Evolutionary conservation across 163 green algal species (phyloP).

Genomic region (Prototheca wickerhamii): DNA sequence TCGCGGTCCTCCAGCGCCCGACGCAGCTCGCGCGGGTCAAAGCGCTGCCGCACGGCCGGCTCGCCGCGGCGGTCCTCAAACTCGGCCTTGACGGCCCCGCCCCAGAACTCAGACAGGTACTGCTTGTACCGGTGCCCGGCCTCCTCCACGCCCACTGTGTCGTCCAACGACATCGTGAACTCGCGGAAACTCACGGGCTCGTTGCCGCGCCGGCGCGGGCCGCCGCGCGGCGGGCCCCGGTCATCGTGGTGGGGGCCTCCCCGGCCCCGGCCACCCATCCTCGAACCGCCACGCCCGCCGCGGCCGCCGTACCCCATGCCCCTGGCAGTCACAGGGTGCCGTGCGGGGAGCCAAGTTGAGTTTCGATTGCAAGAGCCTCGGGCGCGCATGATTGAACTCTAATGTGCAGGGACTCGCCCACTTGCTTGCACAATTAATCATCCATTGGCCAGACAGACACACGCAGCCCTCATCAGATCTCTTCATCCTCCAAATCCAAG

Average conservation of each 20-base stretch:
- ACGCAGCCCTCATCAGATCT: no score
- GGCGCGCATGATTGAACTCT: no score
- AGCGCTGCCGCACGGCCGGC: slow-evolving; percentile 36
- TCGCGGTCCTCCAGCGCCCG: slow-evolving; percentile 40
- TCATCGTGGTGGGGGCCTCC: no score
- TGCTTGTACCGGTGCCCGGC: slow-evolving; percentile 54
- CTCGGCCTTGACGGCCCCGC: slow-evolving; percentile 58
- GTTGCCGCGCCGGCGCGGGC: background rate
- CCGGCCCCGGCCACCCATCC: no score
- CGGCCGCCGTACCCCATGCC: background rate
- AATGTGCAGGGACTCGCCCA: no score
- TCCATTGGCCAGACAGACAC: no score
- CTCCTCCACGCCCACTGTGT: slow-evolving; percentile 56
- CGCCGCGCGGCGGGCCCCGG: background rate
- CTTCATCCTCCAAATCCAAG: no score
- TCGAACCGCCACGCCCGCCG: background rate
- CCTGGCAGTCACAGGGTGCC: no score
- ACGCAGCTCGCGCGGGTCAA: slow-evolving; percentile 57
- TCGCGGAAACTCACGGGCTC: slow-evolving; percentile 65
- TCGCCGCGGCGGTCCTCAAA: slow-evolving; percentile 61
- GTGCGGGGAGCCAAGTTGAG: no score
- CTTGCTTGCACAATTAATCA: no score
- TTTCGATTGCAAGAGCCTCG: no score
- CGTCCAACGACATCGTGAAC: slow-evolving; percentile 64
- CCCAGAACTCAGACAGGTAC: slow-evolving; percentile 71